Conservation (phyloP, 176 grass and related monocot genomes). For the Pontederia paniculata region DNA sequence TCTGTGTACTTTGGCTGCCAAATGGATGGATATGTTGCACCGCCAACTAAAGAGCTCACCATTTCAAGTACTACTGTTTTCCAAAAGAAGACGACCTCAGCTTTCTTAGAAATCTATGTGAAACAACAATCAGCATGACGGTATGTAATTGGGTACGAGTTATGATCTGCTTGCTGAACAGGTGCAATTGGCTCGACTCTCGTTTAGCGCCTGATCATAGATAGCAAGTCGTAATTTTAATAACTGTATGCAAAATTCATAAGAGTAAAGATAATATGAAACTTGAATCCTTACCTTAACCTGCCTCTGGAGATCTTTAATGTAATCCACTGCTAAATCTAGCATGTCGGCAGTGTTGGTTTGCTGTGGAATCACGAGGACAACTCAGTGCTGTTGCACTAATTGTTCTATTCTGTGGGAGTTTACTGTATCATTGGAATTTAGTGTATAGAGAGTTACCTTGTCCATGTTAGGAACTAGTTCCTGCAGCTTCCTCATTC, state of each 20-base stretch:
- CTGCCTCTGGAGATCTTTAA: constrained; percentile 93
- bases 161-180: constrained; percentile 2
- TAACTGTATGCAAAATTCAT: background rate
- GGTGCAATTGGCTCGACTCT: background rate
- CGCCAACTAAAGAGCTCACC: too few species aligned
- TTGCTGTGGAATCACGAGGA: constrained; percentile 44
- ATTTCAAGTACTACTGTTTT: too few species aligned
- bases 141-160: background rate
- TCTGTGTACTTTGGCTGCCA: too few species aligned
- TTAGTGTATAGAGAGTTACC: constrained; percentile 22
- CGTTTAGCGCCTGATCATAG: background rate
- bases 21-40: too few species aligned
- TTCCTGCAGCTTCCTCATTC: constrained; percentile 89
- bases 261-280: background rate
- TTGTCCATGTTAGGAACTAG: constrained; percentile 99
- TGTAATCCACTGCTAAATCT: constrained; percentile 93
- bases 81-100: too few species aligned
- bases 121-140: too few species aligned
- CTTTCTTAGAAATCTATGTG: too few species aligned
- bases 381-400: background rate
- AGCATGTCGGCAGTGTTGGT: constrained; percentile 97
- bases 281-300: constrained; percentile 51
- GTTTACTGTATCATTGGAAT: constrained; percentile 25
- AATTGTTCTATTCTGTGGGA: background rate
- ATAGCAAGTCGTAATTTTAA: background rate